Conservation (phyloP, 2,329 filamentous ascomycete species). For the Westerdykella aurantiaca region DNA sequence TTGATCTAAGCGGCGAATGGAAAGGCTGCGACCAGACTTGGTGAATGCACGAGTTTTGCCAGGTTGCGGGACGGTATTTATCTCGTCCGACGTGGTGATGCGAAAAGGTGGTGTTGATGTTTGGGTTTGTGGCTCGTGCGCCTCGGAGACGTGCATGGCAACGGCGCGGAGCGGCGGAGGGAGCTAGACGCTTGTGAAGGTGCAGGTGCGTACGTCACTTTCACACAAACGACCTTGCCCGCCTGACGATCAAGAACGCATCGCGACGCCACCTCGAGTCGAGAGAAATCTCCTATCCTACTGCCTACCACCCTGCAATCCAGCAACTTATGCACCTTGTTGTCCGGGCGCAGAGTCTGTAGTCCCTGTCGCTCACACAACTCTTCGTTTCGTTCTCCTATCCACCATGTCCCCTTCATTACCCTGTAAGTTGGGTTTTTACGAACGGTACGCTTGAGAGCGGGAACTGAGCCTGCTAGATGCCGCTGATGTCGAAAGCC, state of each 20-base stretch:
- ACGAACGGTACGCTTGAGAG: not conserved
- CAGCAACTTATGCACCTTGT: no score
- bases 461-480: slow-evolving; percentile 53
- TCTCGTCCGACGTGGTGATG: slow-evolving; percentile 10
- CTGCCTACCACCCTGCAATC: no score
- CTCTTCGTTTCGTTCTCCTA: not conserved
- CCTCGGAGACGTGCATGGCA: slow-evolving; percentile 21
- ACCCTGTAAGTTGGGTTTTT: slow-evolving; percentile 26
- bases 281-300: no score
- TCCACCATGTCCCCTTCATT: slow-evolving; percentile 31
- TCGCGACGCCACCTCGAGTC: no score
- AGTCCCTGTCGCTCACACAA: no score
- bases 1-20: slow-evolving; percentile 4
- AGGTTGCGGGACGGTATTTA: not conserved
- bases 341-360: no score
- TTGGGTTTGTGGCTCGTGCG: slow-evolving; percentile 27
- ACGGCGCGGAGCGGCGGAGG: slow-evolving; percentile 11
- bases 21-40: no score
- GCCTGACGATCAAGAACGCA: slow-evolving; percentile 2
- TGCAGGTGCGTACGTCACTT: slow-evolving; percentile 29
- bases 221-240: slow-evolving; percentile 9
- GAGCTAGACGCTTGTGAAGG: slow-evolving; percentile 1
- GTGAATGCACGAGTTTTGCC: not conserved
- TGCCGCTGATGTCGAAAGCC: slow-evolving; percentile 94
- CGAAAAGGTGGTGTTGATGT: slow-evolving; percentile 23